These are phyloP conservation scores for Blastobotrys muscicola DNA, from an alignment of 805 yeast species.

Conservation along the genomic window DNA sequence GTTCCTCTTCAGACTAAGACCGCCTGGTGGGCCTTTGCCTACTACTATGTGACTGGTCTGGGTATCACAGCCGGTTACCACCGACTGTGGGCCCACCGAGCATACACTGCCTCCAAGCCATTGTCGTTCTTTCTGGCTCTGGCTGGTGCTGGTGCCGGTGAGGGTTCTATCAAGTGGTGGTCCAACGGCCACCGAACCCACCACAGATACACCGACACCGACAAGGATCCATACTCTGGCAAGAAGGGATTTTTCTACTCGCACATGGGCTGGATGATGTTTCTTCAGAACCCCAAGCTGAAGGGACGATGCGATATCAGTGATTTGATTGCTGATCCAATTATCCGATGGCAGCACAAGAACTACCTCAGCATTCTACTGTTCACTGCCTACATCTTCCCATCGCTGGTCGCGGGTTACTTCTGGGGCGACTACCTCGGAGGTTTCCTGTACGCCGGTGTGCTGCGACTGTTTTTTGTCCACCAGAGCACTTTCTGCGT, in stretches of 20 bases:
- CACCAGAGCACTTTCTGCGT: slow-evolving; percentile 75
- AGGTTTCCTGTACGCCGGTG: slow-evolving; percentile 73
- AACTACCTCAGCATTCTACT: slow-evolving; percentile 51
- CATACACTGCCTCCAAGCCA: slow-evolving; percentile 39
- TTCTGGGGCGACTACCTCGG: slow-evolving; percentile 68
- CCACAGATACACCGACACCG: slow-evolving; percentile 82
- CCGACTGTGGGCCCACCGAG: slow-evolving; percentile 59
- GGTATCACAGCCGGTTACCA: slow-evolving; percentile 81
- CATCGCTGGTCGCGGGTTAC: slow-evolving; percentile 54
- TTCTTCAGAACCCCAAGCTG: slow-evolving; percentile 55
- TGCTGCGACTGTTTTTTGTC: slow-evolving; percentile 55
- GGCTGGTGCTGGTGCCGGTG: slow-evolving; percentile 62
- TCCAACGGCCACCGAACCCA: slow-evolving; percentile 79
- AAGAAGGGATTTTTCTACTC: slow-evolving; percentile 73
- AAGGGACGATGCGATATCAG: slow-evolving; percentile 57
- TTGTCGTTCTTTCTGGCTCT: slow-evolving; percentile 45
- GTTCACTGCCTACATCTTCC: slow-evolving; percentile 48
- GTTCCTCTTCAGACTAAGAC: slow-evolving; percentile 44
- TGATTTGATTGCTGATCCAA: slow-evolving; percentile 50
- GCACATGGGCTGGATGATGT: slow-evolving; percentile 82
- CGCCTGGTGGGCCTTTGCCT: slow-evolving; percentile 39
- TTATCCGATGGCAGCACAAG: slow-evolving; percentile 60
- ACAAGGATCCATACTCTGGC: slow-evolving; percentile 78
- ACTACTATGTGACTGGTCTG: slow-evolving; percentile 54
- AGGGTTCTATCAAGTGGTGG: slow-evolving; percentile 75